Conservation (phyloP, 2,329 filamentous ascomycete genomes). For the Colletotrichum sidae region DNA sequence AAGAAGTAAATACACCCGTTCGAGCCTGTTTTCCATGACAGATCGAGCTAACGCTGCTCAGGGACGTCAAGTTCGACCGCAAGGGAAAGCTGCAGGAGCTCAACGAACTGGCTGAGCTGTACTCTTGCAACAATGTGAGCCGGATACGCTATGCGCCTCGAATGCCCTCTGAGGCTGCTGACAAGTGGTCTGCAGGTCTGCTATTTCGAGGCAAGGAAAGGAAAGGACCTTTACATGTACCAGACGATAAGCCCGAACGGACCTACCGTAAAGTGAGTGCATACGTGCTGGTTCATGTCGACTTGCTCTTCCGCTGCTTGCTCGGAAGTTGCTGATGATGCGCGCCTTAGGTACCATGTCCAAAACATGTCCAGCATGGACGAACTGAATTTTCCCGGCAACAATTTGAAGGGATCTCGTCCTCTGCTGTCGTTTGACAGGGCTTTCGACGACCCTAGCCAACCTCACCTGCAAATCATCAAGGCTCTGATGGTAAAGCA, state of each 20-base stretch:
- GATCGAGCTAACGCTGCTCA: conserved; percentile 3
- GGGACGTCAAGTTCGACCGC: conserved; percentile 90
- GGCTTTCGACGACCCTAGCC: conserved; percentile 82
- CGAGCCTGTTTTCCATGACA: too few relatives aligned
- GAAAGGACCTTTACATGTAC: conserved; percentile 94
- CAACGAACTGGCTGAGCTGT: conserved; percentile 78
- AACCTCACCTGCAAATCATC: conserved; percentile 63
- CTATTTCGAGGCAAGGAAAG: conserved; percentile 96
- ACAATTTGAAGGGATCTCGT: conserved; percentile 93
- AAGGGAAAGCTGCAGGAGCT: conserved; percentile 89
- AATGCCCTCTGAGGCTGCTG: neutral
- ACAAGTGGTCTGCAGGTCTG: neutral
- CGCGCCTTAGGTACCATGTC: conserved; percentile 62
- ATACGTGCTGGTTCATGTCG: too few relatives aligned
- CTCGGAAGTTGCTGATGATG: too few relatives aligned
- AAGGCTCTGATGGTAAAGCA: neutral
- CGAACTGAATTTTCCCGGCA: conserved; percentile 95
- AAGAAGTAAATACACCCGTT: conserved; percentile 64
- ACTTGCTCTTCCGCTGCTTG: too few relatives aligned
- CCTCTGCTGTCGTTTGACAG: conserved; percentile 89
- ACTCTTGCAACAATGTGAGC: conserved; percentile 86
- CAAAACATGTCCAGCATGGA: conserved; percentile 82
- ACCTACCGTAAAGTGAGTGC: conserved; percentile 43
- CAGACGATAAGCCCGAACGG: conserved; percentile 68
- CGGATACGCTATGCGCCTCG: neutral